phyloP scores from a whole-genome alignment of 495 filamentous ascomycete genomes.

The Neurospora tetrasperma region DNA sequence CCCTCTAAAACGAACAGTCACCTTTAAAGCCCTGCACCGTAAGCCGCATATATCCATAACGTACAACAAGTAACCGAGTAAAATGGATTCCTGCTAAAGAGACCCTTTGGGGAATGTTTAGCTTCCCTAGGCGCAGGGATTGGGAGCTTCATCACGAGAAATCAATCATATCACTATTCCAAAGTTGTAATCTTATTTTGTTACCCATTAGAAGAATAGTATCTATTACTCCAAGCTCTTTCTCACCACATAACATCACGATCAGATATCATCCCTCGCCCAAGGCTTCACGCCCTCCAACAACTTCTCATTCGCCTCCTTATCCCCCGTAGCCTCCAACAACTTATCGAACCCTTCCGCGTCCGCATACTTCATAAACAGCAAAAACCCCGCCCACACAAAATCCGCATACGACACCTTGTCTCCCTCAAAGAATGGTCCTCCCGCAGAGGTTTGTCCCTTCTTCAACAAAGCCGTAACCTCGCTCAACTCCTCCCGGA shows the following conservation, averaged over 20 bases:
- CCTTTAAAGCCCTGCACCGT: background rate
- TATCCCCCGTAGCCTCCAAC: constrained; percentile 25
- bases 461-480: constrained; percentile 39
- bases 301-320: constrained; percentile 23
- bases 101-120: background rate
- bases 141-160: background rate
- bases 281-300: constrained; percentile 31
- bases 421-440: constrained; percentile 37
- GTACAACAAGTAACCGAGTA: background rate
- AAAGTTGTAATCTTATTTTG: background rate
- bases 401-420: constrained; percentile 34
- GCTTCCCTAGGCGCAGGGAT: background rate
- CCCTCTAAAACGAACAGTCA: background rate
- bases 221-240: background rate
- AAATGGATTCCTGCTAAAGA: background rate
- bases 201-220: background rate
- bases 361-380: constrained; percentile 24
- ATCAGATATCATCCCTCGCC: constrained; percentile 20
- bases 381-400: constrained; percentile 27
- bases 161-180: no score
- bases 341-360: constrained; percentile 23
- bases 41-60: background rate
- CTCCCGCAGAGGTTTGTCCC: no score
- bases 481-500: constrained; percentile 26
- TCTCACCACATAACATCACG: background rate